These are phyloP conservation scores for Plectranthus barbatus DNA, from an alignment of 257 asterid genomes.

Conservation along the genomic window DNA sequence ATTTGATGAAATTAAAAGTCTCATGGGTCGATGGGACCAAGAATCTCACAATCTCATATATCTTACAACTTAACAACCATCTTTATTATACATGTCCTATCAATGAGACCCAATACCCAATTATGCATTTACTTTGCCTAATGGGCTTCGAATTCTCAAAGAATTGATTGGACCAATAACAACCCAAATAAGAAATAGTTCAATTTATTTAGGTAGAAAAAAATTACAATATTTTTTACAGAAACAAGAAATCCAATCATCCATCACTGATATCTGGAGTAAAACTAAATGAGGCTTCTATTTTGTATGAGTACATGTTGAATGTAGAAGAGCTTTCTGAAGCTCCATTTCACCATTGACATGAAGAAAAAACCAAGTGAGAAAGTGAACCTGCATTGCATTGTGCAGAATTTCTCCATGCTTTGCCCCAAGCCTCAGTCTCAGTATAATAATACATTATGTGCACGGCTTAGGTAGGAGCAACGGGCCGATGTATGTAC, in stretches of 20 bases:
- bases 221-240: background rate
- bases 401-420: background rate
- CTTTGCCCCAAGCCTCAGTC: background rate
- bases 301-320: background rate
- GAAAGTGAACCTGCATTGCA: background rate
- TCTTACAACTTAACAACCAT: background rate
- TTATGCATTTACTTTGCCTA: background rate
- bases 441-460: background rate
- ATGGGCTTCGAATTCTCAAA: background rate
- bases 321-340: background rate
- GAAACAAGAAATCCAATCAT: background rate
- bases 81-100: slow-evolving; percentile 6
- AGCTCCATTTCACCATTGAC: background rate
- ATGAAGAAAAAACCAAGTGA: background rate
- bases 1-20: background rate
- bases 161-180: background rate
- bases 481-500: background rate
- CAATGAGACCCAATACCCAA: slow-evolving; percentile 13
- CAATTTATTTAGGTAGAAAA: background rate
- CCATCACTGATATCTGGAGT: background rate
- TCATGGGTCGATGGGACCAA: slow-evolving; percentile 15
- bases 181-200: background rate
- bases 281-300: background rate
- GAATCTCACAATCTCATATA: slow-evolving; percentile 9
- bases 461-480: background rate